These are phyloP conservation scores for Coemansia sp. DNA, from an alignment of 192 early-diverging fungal species.

Conservation along the genomic window DNA sequence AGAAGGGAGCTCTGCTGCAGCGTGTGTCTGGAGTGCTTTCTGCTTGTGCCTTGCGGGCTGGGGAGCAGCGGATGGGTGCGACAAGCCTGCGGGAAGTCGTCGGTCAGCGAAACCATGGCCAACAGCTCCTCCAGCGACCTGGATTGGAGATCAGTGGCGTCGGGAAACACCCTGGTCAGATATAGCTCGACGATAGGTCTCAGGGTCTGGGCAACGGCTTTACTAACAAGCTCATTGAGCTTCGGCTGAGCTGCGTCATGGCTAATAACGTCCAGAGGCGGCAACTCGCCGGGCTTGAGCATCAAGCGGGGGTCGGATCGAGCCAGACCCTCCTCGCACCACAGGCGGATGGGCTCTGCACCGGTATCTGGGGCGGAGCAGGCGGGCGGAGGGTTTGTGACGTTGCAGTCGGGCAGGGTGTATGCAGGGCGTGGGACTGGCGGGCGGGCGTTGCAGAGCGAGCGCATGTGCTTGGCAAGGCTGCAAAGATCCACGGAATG, in stretches of 20 bases:
- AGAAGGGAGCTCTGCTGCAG: slow-evolving; percentile 77
- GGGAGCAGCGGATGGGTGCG: slow-evolving; percentile 15
- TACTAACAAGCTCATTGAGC: too few relatives aligned
- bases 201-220: background rate
- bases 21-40: slow-evolving; percentile 52
- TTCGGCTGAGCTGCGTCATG: background rate
- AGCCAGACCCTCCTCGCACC: slow-evolving; percentile 30
- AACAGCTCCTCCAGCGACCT: slow-evolving; percentile 14
- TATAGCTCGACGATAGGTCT: background rate
- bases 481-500: slow-evolving; percentile 62
- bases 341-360: slow-evolving; percentile 6
- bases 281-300: slow-evolving; percentile 27
- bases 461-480: slow-evolving; percentile 61
- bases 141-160: background rate
- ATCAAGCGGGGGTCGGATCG: slow-evolving; percentile 25
- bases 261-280: slow-evolving; percentile 3
- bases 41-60: background rate
- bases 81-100: slow-evolving; percentile 17
- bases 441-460: slow-evolving; percentile 66
- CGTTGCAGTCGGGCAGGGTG: slow-evolving; percentile 49
- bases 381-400: slow-evolving; percentile 13
- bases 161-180: background rate
- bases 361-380: slow-evolving; percentile 1
- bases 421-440: slow-evolving; percentile 26
- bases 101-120: slow-evolving; percentile 11